Evolutionary conservation across 441 rosid genomes (phyloP), one percentile per base, ranked within the genome.

Genomic region (Rhodomyrtus psidioides): DNA sequence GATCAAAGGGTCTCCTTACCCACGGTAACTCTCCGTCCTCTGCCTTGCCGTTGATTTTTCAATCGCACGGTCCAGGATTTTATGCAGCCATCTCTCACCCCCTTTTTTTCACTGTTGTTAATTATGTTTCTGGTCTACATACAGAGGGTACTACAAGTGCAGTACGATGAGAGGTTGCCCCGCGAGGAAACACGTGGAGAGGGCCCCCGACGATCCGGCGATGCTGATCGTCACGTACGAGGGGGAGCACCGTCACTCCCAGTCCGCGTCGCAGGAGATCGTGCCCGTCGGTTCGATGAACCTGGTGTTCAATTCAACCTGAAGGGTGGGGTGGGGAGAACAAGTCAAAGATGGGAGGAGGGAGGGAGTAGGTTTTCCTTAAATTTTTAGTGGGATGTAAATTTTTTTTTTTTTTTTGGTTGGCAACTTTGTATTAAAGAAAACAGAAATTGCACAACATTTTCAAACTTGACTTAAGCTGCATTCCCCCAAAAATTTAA

Each of bases 101-200:
- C 16, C 54, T 13, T 17, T 17, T 39, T 10, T 1, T 56, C 2
- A 9, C 4, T 1, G 5, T 58, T 12, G 6, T 57, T 12, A 13
- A 1, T 8, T 83, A 7, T 5, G 30, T 42, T 54, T 28, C 30
- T 82, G 24, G 46, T 6, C 1, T 7, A 42, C 75, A 56, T 30
- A 7, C 92, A 97, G 99, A 83, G 98, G 98, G n/a, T 97, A 97
- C 79, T 96, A 97, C 90, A 95, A 94, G 93, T 96, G 99, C 86
- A 96, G 98, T 83, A 91, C 94, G 2, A 56, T 94, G 54, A 89
- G 96, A 89, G 98, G 96, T 13, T 96, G 99, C 86, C 99, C 99
- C 0, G 99, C 99, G 4, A 93, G 96, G 93, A 96, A 96, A 88
- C 99, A 96, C 88, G 98, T 96, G 88, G 99, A 96, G 87, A 85